Evolutionary conservation across 768 basidiomycete species (phyloP), one percentile per base, ranked within the genome.

Genomic region (Pisolithus tinctorius): DNA sequence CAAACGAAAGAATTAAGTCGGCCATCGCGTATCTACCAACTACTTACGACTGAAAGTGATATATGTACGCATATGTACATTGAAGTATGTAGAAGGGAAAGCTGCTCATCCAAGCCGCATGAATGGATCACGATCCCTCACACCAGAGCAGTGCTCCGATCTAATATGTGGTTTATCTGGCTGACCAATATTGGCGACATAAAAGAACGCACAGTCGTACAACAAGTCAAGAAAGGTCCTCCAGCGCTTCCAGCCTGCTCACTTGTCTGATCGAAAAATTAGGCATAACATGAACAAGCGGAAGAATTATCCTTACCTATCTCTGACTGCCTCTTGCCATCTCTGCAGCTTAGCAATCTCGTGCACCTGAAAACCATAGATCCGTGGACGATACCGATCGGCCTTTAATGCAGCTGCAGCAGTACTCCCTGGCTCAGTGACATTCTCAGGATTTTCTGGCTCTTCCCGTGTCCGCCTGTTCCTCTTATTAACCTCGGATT

Each of bases 311-410:
- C 58, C 62, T 58, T 52, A 87, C 92, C 80, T 78, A 69, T 98
- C 94, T 49, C 95, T 72, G 36, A 87, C 80, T 4, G 91, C 94
- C 70, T 93, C 91, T 68, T 98, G 92, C 96, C 96, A 99, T 60
- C 94, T 75, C 65, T 93, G 88, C 58, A 96, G 69, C 68, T 87
- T 94, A 16, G 95, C 95, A 53, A 81, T 84, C 73, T 98, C 96
- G 62, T 97, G 81, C 34, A 98, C 74, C 69, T 93, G 91, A 78
- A 99, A 99, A 1, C 96, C 96, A 69, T 97, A 98, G 48, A 98
- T 94, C 63, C 84, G 83, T 30, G 95, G 94, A 49, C 89, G 77
- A 67, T 96, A 94, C 58, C 92, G 68, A 64, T 98, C 96, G 26
- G 91, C 90, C 71, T 95, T 95, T 51, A 88, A 61, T 7, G 94